Evolutionary conservation across 352 stramenopile genomes (phyloP).

Genomic region (Phytophthora agathidicida): DNA sequence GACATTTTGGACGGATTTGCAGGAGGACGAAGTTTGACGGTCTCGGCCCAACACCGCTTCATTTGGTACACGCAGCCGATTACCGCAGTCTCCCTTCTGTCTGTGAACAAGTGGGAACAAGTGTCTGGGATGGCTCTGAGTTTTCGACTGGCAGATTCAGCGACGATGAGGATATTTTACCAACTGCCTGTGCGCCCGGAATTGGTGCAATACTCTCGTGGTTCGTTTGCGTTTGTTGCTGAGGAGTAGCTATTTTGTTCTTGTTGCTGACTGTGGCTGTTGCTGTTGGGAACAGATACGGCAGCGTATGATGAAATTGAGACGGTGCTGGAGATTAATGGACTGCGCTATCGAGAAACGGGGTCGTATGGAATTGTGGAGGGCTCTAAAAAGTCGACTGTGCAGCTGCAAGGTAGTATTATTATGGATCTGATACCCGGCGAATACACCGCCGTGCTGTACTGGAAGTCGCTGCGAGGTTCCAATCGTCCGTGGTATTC

Average conservation of each 20-base stretch:
- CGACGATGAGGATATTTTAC: conserved; percentile 73
- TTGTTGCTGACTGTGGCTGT: conserved; percentile 13
- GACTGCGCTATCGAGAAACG: conserved; percentile 69
- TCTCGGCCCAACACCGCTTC: conserved; percentile 73
- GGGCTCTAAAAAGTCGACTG: conserved; percentile 56
- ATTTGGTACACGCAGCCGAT: conserved; percentile 75
- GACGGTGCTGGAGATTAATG: conserved; percentile 66
- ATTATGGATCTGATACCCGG: conserved; percentile 69
- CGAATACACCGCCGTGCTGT: conserved; percentile 63
- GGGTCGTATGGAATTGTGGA: conserved; percentile 65
- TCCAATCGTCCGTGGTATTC: conserved; percentile 75
- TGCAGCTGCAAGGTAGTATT: conserved; percentile 66
- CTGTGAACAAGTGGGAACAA: conserved; percentile 57
- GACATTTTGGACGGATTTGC: conserved; percentile 72
- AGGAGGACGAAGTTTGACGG: conserved; percentile 60
- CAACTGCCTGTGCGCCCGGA: conserved; percentile 70
- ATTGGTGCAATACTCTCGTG: conserved; percentile 52
- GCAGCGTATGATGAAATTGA: conserved; percentile 68
- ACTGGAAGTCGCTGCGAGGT: conserved; percentile 56
- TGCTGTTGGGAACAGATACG: conserved; percentile 40
- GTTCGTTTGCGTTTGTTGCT: conserved; percentile 32
- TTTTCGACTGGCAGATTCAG: conserved; percentile 53
- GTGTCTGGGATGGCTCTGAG: conserved; percentile 61
- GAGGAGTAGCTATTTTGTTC: background rate
- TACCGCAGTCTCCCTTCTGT: conserved; percentile 38